phyloP scores from a whole-genome alignment of 108 stramenopile genomes.

The Epipyxis sp. region DNA sequence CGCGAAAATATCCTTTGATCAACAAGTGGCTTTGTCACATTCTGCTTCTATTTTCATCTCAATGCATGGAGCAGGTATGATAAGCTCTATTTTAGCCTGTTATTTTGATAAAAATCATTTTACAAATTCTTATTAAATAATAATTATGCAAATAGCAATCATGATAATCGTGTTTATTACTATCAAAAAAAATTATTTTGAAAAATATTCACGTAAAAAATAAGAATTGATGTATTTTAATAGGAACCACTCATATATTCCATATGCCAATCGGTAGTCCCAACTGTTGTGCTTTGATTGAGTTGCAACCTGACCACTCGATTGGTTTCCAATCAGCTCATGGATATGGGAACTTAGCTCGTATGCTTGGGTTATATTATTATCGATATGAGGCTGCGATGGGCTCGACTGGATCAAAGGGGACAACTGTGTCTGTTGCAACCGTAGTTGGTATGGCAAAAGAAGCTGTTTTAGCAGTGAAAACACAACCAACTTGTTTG shows the following conservation, averaged over 20 bases:
- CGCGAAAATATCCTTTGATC: neutral
- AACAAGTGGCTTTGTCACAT: slow-evolving; percentile 19
- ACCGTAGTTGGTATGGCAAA: neutral
- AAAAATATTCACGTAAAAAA: too few relatives aligned
- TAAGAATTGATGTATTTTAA: too few relatives aligned
- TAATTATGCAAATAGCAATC: too few relatives aligned
- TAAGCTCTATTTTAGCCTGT: too few relatives aligned
- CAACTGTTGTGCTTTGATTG: slow-evolving; percentile 31
- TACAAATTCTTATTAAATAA: too few relatives aligned
- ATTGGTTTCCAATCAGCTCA: neutral
- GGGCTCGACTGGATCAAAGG: neutral
- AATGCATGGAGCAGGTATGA: slow-evolving; percentile 32
- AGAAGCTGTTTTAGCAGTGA: neutral
- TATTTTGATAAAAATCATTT: too few relatives aligned
- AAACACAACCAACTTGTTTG: slow-evolving; percentile 10
- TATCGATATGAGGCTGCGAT: neutral
- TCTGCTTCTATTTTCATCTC: neutral
- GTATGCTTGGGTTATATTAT: slow-evolving; percentile 7
- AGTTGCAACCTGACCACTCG: slow-evolving; percentile 13
- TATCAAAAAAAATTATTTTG: too few relatives aligned
- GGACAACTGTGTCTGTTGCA: slow-evolving; percentile 1
- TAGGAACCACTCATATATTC: slow-evolving; percentile 36
- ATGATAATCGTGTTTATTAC: too few relatives aligned
- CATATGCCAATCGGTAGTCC: slow-evolving; percentile 13
- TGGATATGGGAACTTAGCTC: slow-evolving; percentile 30